phyloP scores from a whole-genome alignment of 2,329 filamentous ascomycete species.

The Exophiala bonariae region DNA sequence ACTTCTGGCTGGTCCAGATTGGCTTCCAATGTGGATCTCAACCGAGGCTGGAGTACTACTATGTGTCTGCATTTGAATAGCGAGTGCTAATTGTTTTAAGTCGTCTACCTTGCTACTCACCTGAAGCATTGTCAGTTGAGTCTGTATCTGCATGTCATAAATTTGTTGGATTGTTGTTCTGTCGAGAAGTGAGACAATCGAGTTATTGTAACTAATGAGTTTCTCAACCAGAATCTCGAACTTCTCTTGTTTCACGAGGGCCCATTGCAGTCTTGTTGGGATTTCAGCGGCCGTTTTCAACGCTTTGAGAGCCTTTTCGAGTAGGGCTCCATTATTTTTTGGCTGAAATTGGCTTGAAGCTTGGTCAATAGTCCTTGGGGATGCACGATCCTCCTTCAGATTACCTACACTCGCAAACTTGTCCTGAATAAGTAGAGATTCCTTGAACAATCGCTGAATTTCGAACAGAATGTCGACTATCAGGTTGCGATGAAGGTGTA shows the following conservation, averaged over 20 bases:
- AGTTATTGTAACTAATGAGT: conserved; percentile 9
- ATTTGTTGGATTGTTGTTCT: neutral
- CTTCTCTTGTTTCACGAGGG: conserved; percentile 1
- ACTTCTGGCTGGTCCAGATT: too few relatives aligned
- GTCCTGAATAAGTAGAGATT: too few relatives aligned
- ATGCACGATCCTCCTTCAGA: too few relatives aligned
- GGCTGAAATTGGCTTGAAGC: too few relatives aligned
- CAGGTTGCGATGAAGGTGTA: conserved; percentile 4
- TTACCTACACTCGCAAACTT: too few relatives aligned
- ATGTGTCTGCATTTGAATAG: too few relatives aligned
- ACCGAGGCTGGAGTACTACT: too few relatives aligned
- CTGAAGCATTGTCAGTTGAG: conserved; percentile 5
- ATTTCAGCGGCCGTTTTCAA: neutral
- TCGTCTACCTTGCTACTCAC: conserved; percentile 1
- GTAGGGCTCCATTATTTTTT: neutral
- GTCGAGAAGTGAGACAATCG: conserved; percentile 3
- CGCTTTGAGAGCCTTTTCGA: neutral
- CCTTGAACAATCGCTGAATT: conserved; percentile 5
- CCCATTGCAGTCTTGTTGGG: conserved; percentile 6
- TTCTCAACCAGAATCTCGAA: conserved; percentile 3
- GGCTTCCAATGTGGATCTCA: too few relatives aligned
- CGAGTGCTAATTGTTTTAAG: too few relatives aligned
- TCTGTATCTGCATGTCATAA: neutral
- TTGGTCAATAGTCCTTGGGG: too few relatives aligned
- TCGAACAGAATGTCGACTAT: conserved; percentile 13